Evolutionary conservation across 2,329 filamentous ascomycete genomes (phyloP).

Genomic region (Teratosphaeria zuluensis): DNA sequence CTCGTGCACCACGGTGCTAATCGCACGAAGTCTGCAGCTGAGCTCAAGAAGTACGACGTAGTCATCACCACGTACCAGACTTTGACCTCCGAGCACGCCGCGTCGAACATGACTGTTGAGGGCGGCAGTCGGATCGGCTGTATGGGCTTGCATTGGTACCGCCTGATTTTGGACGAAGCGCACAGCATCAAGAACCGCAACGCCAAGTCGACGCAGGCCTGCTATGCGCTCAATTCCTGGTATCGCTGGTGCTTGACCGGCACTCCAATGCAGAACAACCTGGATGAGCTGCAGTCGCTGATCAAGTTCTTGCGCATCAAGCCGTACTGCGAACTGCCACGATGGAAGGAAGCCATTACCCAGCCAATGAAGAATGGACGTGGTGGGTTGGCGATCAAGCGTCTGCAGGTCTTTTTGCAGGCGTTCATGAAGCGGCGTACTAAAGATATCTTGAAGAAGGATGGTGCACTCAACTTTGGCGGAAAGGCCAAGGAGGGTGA

Average conservation of each 20-base stretch:
- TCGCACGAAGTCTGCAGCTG: conserved; percentile 66
- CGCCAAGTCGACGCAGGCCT: conserved; percentile 88
- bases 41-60: conserved; percentile 79
- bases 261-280: conserved; percentile 95
- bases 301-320: conserved; percentile 88
- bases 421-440: conserved; percentile 99
- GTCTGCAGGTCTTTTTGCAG: conserved; percentile 73
- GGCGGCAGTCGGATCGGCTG: conserved; percentile 65
- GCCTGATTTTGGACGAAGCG: conserved; percentile 89
- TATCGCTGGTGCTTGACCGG: conserved; percentile 96
- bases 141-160: conserved; percentile 90
- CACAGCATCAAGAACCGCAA: conserved; percentile 98
- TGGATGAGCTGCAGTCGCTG: conserved; percentile 89
- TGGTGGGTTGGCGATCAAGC: conserved; percentile 77
- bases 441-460: conserved; percentile 89
- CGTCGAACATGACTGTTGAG: conserved; percentile 51
- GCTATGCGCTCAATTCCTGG: conserved; percentile 71
- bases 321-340: conserved; percentile 74
- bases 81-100: conserved; percentile 77
- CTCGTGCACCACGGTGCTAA: conserved; percentile 84
- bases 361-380: conserved; percentile 80
- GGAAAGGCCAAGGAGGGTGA: conserved; percentile 53
- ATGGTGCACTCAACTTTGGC: conserved; percentile 69
- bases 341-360: conserved; percentile 90
- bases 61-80: conserved; percentile 97